phyloP scores from a whole-genome alignment of 78 protist genomes.

The Dictyostelium purpureum region DNA sequence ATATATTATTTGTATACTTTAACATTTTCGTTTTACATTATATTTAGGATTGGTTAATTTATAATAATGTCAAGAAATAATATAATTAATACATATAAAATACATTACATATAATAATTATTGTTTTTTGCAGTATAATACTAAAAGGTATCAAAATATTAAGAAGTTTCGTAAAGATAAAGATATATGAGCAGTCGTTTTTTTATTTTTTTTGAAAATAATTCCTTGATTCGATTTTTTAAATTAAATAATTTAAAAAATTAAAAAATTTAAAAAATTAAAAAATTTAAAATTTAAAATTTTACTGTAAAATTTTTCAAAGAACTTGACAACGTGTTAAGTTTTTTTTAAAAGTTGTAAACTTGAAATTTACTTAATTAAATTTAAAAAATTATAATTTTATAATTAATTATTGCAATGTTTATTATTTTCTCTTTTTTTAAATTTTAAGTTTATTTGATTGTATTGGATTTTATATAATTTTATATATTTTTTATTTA shows the following conservation, averaged over 20 bases:
- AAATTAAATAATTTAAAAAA: not conserved
- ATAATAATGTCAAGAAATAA: not conserved
- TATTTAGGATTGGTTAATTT: not conserved
- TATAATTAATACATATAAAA: not conserved
- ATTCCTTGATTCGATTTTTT: too few relatives aligned
- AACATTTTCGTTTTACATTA: not conserved
- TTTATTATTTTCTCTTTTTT: not conserved
- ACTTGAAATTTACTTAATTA: not conserved
- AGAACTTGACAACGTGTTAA: too few relatives aligned
- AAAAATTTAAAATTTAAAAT: not conserved
- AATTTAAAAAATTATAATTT: not conserved
- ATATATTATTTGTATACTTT: not conserved
- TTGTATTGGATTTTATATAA: not conserved
- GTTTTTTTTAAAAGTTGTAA: not conserved
- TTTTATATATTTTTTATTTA: not conserved
- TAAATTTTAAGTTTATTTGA: not conserved
- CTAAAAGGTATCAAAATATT: too few relatives aligned
- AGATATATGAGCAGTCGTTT: too few relatives aligned
- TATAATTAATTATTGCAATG: not conserved
- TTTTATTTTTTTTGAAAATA: too few relatives aligned
- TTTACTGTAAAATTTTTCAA: not conserved
- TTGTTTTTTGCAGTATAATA: not conserved
- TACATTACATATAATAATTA: not conserved
- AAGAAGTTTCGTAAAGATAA: too few relatives aligned
- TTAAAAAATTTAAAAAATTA: not conserved